Base-by-base conservation (phyloP, 202 grass and related monocot genomes). In the Panicum hallii region DNA sequence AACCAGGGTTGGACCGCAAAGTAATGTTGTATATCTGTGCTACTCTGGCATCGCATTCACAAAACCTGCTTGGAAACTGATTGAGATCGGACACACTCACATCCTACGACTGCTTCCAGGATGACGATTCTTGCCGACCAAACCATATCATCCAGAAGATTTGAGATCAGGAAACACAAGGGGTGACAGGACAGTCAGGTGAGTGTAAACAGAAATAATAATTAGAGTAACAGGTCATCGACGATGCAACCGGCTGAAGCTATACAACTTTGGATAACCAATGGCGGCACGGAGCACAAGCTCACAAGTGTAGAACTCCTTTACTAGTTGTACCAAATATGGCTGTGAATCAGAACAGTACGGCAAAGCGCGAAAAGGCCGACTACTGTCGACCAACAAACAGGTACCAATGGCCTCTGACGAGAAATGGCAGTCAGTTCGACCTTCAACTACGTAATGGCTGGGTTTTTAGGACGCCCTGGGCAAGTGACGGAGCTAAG, bases 361-460 rank as follows among this genome's bases (percentile, higher is more conserved):
- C 20, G 48, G 36, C 34, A 63, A 63, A 63, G 9, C 58, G 19
- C 11, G 28, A 50, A 52, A 36, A 75, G 81, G 85, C 40, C 89
- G 81, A 87, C 85, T 81, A 34, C 40, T 22, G 81, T 91, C 81
- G 83, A 88, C 77, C 81, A 64, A 84, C 56, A 66, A 13, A 62
- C 58, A 62, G 23, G 58, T 28, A 82, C 54, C 49, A 68, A 43
- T 55, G 45, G 77, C 57, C 64, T 54, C 81, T 44, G 71, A 64
- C 64, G 69, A 72, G 65, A 78, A 89, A 74, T 49, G n/a, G 82
- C 87, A 38, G 84, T 74, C 84, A 83, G 86, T 64, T 72, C 79
- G 70, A 62, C 82, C 63, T 63, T 76, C 54, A 77, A 43, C 80
- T 75, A 64, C 43, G 23, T 38, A 9, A n/a, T 48, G 15, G 17